A percentile compares a stretch with the other conserved stretches of the same genome.
phyloP scores from a whole-genome alignment of 805 yeast species.

The Danielia oregonensis region DNA sequence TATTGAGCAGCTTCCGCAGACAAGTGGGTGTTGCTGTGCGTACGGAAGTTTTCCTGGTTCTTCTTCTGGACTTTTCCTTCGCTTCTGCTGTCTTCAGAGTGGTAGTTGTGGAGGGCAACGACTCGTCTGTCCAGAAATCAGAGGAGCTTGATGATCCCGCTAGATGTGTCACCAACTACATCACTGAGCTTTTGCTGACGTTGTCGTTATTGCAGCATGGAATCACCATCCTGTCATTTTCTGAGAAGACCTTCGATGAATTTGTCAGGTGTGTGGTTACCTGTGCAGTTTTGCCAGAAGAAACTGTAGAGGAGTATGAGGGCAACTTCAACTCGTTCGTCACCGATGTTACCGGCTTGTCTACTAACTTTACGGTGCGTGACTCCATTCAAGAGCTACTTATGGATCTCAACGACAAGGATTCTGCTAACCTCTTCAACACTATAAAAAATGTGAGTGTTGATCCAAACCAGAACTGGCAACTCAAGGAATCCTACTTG shows the following conservation, averaged over 20 bases:
- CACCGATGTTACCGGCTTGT: slow-evolving; percentile 69
- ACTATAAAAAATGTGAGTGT: slow-evolving; percentile 1
- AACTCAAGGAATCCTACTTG: slow-evolving; percentile 37
- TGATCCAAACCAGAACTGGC: slow-evolving; percentile 19
- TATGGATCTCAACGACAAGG: slow-evolving; percentile 43
- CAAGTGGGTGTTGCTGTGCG: slow-evolving; percentile 18
- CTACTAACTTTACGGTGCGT: slow-evolving; percentile 49
- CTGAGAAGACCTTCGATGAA: slow-evolving; percentile 8
- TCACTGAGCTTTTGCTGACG: slow-evolving; percentile 31
- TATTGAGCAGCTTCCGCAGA: slow-evolving; percentile 28
- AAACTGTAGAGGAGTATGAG: slow-evolving; percentile 45
- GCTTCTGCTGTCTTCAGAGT: slow-evolving; percentile 12
- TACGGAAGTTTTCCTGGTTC: slow-evolving; percentile 9
- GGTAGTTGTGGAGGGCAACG: slow-evolving; percentile 9
- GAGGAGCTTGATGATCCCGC: slow-evolving; percentile 19
- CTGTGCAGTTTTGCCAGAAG: slow-evolving; percentile 41
- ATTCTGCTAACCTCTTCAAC: slow-evolving; percentile 24
- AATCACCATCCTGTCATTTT: slow-evolving; percentile 13
- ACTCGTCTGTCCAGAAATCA: slow-evolving; percentile 5
- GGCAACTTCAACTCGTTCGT: slow-evolving; percentile 68
- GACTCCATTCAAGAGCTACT: slow-evolving; percentile 58
- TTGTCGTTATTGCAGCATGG: slow-evolving; percentile 28
- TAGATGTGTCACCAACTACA: slow-evolving; percentile 15
- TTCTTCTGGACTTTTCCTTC: slow-evolving; percentile 23
- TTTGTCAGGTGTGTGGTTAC: slow-evolving; percentile 27